Evolutionary conservation across 2,329 filamentous ascomycete genomes (phyloP), one percentile per base, ranked within the genome.

Genomic region (Aspergillus sp.): DNA sequence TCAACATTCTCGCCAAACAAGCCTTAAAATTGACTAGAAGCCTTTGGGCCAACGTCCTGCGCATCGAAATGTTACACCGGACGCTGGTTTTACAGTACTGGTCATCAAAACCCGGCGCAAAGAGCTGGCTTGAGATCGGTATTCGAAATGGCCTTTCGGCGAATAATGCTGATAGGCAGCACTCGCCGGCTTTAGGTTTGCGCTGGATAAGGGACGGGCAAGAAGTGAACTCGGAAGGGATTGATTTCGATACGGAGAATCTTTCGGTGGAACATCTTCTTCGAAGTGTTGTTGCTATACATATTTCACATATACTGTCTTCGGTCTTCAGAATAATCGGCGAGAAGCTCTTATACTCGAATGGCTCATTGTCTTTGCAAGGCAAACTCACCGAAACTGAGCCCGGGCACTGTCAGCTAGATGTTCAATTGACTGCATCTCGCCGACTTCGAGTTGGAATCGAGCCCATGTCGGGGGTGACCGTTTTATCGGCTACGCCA

Each of bases 81-180:
- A 89, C 89, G 27, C 79, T 99, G 57, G 86, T 92, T 9, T 84
- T 99, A 34, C 93, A 97, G 68, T 99, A 99, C 75, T 99, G 95
- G 95, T 81, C 84, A 15, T 83, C 84, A 51, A 85, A 87, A 66
- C 81, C 83, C 56, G 85, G 85, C 1, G 81, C 84, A 15, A 96
- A 96, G 78, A 96, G 87, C 71, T 99, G 95, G 93, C 81, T 99
- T 48, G 88, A 98, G 63, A 80, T 99, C 51, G 93, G 92, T 9
- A 84, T 96, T 37, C 75, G 71, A 50, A 68, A 69, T 44, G 70
- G 72, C 30, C 22, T 30, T 12, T 49, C 17, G 44, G 52, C 39
- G 52, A 55, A 33, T 56, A 63, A 48, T 55, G 40, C 24, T 44
- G 62, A 17, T 62, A 66, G 22, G 59, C 70, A 15, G 33, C 45